phyloP scores from a whole-genome alignment of 2,329 filamentous ascomycete species.

The Colletotrichum nymphaeae region DNA sequence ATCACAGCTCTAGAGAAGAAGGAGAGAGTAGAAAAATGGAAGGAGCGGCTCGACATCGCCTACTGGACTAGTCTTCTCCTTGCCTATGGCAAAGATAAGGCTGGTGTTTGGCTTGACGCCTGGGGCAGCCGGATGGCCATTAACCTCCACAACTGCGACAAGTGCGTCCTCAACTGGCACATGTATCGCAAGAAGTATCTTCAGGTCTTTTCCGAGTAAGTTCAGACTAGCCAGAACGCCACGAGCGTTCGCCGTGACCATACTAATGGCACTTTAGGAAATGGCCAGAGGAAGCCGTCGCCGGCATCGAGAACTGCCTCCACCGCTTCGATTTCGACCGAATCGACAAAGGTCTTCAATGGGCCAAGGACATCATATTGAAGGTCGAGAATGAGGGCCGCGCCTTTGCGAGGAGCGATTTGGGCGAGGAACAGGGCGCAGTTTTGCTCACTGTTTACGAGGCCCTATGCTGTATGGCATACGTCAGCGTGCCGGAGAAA shows the following conservation, averaged over 20 bases:
- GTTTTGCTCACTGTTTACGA: constrained; percentile 89
- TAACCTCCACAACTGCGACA: constrained; percentile 72
- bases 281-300: constrained; percentile 63
- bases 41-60: constrained; percentile 68
- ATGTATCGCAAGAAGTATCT: constrained; percentile 73
- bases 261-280: constrained; percentile 46
- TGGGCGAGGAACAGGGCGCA: constrained; percentile 61
- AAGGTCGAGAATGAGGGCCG: constrained; percentile 60
- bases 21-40: constrained; percentile 64
- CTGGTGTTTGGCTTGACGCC: constrained; percentile 68
- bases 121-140: constrained; percentile 69
- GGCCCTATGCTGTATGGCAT: constrained; percentile 84
- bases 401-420: constrained; percentile 58
- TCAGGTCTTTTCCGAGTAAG: constrained; percentile 70
- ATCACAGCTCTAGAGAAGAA: constrained; percentile 64
- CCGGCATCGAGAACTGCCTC: constrained; percentile 65
- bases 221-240: constrained; percentile 15
- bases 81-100: constrained; percentile 71
- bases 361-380: constrained; percentile 65
- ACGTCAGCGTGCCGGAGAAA: constrained; percentile 69
- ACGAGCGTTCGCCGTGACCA: background rate
- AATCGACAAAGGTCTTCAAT: constrained; percentile 69
- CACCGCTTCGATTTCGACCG: constrained; percentile 70
- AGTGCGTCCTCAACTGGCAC: constrained; percentile 81
- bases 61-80: constrained; percentile 77